Evolutionary conservation across 176 grass and related monocot genomes (phyloP), one percentile per base, ranked within the genome.

Genomic region (Neostapfia colusana): DNA sequence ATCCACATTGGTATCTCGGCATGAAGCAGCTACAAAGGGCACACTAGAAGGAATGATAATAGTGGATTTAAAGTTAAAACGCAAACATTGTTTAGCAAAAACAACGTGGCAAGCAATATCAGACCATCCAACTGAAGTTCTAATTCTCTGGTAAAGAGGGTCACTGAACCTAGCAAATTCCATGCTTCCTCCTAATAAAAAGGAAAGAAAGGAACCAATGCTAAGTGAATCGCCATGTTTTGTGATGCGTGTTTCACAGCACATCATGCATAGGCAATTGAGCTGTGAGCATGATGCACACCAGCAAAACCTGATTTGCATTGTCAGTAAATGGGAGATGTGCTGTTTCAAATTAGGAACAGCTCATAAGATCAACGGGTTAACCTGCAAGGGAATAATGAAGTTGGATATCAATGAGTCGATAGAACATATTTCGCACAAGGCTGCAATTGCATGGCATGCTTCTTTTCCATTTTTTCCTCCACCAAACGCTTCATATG

Each of bases 381-480:
- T 69, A 83, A 93, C 93, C 93, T 97, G 93, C 82, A 97, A 85
- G 1, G 88, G 94, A 87, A 88, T 57, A 86, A 97, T 89, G 67
- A 93, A 97, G 71, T 75, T 89, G 75, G 88, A 93, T 93, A 97
- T 89, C 84, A 97, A 89, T 1, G 84, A 91, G 82, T 93, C 94
- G 35, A 97, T 97, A 71, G 90, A 93, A 58, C 81, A 89, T 49
- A 82, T 73, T 83, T 93, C 86, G 89, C 90, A 93, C 75, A 97
- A 87, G 66, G 84, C 86, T 46, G 91, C 90, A 74, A 97, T 97
- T 64, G 94, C 88, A 83, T 85, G 78, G 63, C 94, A 97, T 70
- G 94, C 91, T 73, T 89, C 94, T 74, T 76, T 86, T 67, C 94
- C 90, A 26, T 89, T 69, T 67, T 89, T 93, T 57, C 94, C 91